A percentile compares a stretch with the other conserved stretches of the same genome.
These are phyloP conservation scores for Kwoniella europaea DNA, from an alignment of 768 basidiomycete genomes.

Conservation along the genomic window DNA sequence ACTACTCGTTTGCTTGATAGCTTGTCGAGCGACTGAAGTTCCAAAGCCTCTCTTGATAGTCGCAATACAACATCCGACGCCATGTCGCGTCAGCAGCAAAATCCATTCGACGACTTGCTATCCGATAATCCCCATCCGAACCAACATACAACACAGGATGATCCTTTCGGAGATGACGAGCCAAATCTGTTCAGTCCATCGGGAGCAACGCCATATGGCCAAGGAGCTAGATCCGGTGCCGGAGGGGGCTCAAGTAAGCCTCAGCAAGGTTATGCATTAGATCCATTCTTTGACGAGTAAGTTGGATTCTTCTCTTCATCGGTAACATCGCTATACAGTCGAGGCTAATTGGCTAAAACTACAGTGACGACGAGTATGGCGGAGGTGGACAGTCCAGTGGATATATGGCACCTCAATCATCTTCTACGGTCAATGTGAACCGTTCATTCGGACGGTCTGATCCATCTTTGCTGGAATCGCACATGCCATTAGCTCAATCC, in stretches of 20 bases:
- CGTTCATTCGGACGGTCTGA: constrained; percentile 31
- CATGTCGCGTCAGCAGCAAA: constrained; percentile 29
- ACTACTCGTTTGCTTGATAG: background rate
- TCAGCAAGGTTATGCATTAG: constrained; percentile 49
- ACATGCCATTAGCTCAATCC: constrained; percentile 47
- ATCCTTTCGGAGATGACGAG: constrained; percentile 45
- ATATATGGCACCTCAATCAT: constrained; percentile 47
- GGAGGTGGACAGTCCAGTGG: constrained; percentile 38
- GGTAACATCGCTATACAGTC: background rate
- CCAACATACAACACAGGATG: constrained; percentile 25
- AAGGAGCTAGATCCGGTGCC: constrained; percentile 1
- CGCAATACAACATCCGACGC: background rate
- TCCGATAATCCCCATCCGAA: constrained; percentile 33
- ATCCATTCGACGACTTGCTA: constrained; percentile 54
- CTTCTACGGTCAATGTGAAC: constrained; percentile 44
- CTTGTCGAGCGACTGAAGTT: background rate
- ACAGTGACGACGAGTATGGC: constrained; percentile 53
- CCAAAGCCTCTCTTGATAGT: background rate
- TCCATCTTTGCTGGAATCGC: constrained; percentile 37
- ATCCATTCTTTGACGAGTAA: constrained; percentile 58
- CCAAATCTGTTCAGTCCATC: constrained; percentile 27
- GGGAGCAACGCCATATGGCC: constrained; percentile 9
- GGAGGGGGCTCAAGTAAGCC: constrained; percentile 16
- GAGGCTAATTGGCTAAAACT: background rate
- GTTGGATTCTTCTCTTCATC: constrained; percentile 14